Evolutionary conservation across 495 filamentous ascomycete genomes (phyloP), one percentile per base, ranked within the genome.

Genomic region (Penicillium dipodomyicola): DNA sequence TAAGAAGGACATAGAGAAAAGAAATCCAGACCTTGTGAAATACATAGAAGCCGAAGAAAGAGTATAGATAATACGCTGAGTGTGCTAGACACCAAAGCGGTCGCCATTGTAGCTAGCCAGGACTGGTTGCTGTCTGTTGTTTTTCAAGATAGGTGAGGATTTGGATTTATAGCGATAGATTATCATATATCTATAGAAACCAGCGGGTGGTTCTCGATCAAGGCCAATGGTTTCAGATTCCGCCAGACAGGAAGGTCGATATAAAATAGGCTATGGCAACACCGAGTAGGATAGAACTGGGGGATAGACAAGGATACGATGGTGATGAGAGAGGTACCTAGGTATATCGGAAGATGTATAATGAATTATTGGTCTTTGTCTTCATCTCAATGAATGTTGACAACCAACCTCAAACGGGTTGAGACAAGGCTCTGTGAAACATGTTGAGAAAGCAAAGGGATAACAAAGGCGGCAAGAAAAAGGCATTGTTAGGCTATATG

Each of bases 1-100:
- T 51, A 41, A 2, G 35, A 51, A 10, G 35, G 49, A 51, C 33
- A 51, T 5, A 23, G 20, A 10, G 20, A 51, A 14, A 51, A 51
- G 20, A 25, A 51, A 10, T 40, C 20, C 2, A 51, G 22, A 8
- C 33, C 33, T 2, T 51, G 33, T 14, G 20, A 37, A 9, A 25
- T 27, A 17, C 49, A 51, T 12, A 51, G 15, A 27, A 51, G 8
- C 20, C 33, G 49, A 40, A 51, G 49, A 9, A 14, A 7, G 10
- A 40, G 3, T 27, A 51, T 25, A 40, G 30, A 51, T 1, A 51
- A 14, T 20, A 39, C 2, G 15, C 20, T 35, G 23, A 51, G 33
- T 7, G 20, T 1, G 5, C 14, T n/a, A 19, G 4, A 40, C 27
- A 40, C 17, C 11, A 23, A 22, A 32, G n/a, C 4, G 19, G 20